phyloP scores from a whole-genome alignment of 805 yeast species.

The fission yeast (Schizosaccharomyces pombe) region DNA sequence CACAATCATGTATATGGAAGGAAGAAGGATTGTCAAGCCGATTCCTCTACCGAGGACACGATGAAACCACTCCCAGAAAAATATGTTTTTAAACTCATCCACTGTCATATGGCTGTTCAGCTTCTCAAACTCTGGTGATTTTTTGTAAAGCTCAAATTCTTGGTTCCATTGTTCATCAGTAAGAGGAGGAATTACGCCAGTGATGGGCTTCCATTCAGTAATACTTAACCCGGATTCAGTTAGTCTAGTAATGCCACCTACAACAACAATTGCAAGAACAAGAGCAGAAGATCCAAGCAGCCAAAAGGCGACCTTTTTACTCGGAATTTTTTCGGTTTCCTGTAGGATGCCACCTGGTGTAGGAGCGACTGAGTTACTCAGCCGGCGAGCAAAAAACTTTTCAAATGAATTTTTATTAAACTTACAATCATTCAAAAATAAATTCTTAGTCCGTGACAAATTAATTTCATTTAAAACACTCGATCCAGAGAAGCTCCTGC shows the following conservation, averaged over 20 bases:
- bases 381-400: too few relatives aligned
- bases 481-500: too few relatives aligned
- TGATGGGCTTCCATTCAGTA: constrained; percentile 96
- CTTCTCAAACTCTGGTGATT: constrained; percentile 75
- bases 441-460: too few relatives aligned
- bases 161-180: constrained; percentile 59
- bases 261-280: constrained; percentile 84
- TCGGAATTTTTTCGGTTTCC: neutral
- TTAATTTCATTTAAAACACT: too few relatives aligned
- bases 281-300: constrained; percentile 65
- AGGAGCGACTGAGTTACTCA: too few relatives aligned
- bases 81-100: constrained; percentile 86
- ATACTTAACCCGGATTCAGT: constrained; percentile 91
- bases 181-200: constrained; percentile 82
- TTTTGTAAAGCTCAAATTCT: constrained; percentile 60
- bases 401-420: too few relatives aligned
- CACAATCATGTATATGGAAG: constrained; percentile 61
- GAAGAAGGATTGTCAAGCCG: constrained; percentile 60
- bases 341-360: too few relatives aligned
- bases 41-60: constrained; percentile 78
- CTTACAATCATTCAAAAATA: too few relatives aligned
- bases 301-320: constrained; percentile 49
- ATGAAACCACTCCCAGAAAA: constrained; percentile 95
- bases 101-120: constrained; percentile 70
- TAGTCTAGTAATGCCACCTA: constrained; percentile 85